These are phyloP conservation scores for Tuber magnatum DNA, from an alignment of 495 filamentous ascomycete species.

Conservation along the genomic window DNA sequence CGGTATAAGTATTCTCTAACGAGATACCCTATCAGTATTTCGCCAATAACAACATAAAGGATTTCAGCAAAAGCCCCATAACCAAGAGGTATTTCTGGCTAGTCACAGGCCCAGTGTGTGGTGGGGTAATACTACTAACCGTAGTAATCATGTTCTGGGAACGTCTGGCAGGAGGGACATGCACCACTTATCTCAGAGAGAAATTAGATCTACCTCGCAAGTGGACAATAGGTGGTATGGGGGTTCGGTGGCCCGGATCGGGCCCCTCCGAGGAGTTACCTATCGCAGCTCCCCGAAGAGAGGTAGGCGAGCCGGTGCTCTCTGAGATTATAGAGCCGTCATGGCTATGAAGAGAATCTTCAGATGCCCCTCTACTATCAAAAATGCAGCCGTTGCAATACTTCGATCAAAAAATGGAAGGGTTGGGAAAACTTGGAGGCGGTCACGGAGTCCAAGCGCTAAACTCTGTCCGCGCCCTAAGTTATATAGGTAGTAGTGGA, in stretches of 20 bases:
- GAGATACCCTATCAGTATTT: neutral
- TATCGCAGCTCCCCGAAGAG: too few relatives aligned
- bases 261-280: too few relatives aligned
- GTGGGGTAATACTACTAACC: neutral
- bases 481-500: neutral
- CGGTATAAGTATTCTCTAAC: neutral
- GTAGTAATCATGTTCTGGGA: neutral
- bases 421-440: neutral
- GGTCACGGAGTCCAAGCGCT: neutral
- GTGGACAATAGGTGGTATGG: neutral
- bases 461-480: neutral
- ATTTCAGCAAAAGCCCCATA: neutral
- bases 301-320: too few relatives aligned
- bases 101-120: neutral
- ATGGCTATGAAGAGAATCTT: too few relatives aligned
- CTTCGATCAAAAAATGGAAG: neutral
- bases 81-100: neutral
- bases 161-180: too few relatives aligned
- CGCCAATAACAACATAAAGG: neutral
- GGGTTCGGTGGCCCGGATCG: fast-evolving
- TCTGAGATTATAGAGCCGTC: too few relatives aligned
- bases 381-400: neutral
- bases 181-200: too few relatives aligned
- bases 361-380: neutral
- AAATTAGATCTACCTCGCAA: neutral